Percentiles rank a stretch among this genome's conserved stretches.
These are phyloP conservation scores for Avena insularis DNA, from an alignment of 176 grass and related monocot genomes.

Conservation along the genomic window DNA sequence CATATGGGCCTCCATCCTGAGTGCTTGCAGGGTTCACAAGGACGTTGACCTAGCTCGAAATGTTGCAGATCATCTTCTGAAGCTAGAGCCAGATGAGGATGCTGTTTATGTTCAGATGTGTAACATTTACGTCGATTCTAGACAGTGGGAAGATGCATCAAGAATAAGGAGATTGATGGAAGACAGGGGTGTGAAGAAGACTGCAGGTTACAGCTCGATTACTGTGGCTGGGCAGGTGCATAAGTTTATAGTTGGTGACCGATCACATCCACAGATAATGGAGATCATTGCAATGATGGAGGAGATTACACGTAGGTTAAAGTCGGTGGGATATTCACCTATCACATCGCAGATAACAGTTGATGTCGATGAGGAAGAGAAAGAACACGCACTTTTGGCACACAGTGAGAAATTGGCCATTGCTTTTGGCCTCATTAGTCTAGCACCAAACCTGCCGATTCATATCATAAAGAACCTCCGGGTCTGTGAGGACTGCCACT, in stretches of 20 bases:
- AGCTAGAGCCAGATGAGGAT: constrained; percentile 64
- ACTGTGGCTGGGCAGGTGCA: constrained; percentile 66
- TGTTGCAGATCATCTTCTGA: constrained; percentile 63
- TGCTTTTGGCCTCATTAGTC: constrained; percentile 70
- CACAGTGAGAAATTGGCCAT: constrained; percentile 81
- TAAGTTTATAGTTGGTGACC: constrained; percentile 67
- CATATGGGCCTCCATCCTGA: constrained; percentile 70
- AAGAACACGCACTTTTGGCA: constrained; percentile 62
- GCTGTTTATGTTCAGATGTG: constrained; percentile 75
- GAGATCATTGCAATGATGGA: constrained; percentile 64
- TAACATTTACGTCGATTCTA: constrained; percentile 72
- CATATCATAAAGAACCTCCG: constrained; percentile 77
- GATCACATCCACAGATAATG: constrained; percentile 52
- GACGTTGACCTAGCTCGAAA: constrained; percentile 50
- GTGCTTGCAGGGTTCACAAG: constrained; percentile 61
- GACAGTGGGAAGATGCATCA: constrained; percentile 59
- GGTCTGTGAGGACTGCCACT: constrained; percentile 82
- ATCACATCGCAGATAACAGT: constrained; percentile 54
- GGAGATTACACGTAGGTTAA: constrained; percentile 53
- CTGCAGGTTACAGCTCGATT: constrained; percentile 77
- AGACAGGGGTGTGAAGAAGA: constrained; percentile 65
- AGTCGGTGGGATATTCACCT: constrained; percentile 51
- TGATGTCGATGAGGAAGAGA: constrained; percentile 72
- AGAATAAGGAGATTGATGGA: constrained; percentile 74
- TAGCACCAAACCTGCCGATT: constrained; percentile 58